Conservation (phyloP, 106 monocot genomes). For the Amphibolis antarctica region DNA sequence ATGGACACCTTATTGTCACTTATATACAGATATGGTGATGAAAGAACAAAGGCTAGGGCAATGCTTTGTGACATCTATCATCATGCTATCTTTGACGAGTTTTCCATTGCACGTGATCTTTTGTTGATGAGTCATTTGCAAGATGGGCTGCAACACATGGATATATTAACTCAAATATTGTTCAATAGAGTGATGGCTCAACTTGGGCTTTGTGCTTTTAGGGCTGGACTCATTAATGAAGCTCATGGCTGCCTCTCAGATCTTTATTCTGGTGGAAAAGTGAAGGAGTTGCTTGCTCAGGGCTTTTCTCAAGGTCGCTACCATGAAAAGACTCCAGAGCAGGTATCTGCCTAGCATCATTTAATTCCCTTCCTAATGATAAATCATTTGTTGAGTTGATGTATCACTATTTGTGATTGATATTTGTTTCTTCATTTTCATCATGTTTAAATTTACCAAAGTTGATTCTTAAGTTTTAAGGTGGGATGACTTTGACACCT, state of each 20-base stretch:
- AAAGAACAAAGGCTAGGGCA: constrained; percentile 93
- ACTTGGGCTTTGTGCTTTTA: constrained; percentile 93
- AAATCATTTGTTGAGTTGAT: no score
- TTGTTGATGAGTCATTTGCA: constrained; percentile 95
- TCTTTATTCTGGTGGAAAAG: constrained; percentile 69
- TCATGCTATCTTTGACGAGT: constrained; percentile 86
- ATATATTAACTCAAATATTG: constrained; percentile 78
- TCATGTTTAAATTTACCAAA: no score
- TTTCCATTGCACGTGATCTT: constrained; percentile 68
- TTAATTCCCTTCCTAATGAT: no score
- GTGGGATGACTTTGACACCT: no score
- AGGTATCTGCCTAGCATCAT: constrained; percentile 35
- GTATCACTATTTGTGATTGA: no score
- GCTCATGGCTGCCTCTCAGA: constrained; percentile 91
- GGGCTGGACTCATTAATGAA: constrained; percentile 64
- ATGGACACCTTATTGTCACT: constrained; percentile 75
- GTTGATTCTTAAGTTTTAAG: no score
- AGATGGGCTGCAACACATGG: constrained; percentile 89
- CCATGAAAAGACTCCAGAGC: constrained; percentile 97
- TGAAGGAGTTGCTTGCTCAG: constrained; percentile 92
- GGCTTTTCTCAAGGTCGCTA: constrained; percentile 78
- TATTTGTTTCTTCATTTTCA: no score
- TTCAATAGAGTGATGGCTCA: constrained; percentile 98
- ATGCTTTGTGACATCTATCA: constrained; percentile 99
- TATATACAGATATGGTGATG: constrained; percentile 84